Percentiles rank a stretch among this genome's conserved stretches.
Evolutionary conservation across 345 rosid species (phyloP).

Genomic region (Luvunga scandens): DNA sequence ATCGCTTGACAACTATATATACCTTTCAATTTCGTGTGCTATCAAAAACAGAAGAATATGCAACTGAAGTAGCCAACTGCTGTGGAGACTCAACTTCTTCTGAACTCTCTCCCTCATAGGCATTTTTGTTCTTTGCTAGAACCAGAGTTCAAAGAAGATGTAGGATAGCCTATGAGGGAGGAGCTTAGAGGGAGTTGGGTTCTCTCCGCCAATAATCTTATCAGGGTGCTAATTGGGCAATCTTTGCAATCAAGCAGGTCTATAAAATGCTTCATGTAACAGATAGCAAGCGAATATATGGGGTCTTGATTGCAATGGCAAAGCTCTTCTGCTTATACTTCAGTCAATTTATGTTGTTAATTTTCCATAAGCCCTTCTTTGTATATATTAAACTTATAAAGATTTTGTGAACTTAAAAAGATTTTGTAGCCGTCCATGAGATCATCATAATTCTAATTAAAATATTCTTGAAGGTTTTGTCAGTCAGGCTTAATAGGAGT

Average conservation of each 20-base stretch:
- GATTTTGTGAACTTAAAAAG: background rate
- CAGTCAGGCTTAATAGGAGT: background rate
- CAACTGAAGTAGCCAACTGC: background rate
- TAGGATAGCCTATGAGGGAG: constrained; percentile 13
- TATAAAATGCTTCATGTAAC: background rate
- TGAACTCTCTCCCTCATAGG: constrained; percentile 40
- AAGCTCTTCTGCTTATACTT: background rate
- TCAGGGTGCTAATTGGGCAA: background rate
- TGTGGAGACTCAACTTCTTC: constrained; percentile 20
- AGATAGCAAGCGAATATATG: background rate
- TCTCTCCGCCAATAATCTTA: background rate
- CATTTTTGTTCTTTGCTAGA: constrained; percentile 1
- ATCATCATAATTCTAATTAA: background rate
- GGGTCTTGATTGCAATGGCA: background rate
- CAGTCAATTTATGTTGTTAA: background rate
- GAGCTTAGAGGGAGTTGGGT: constrained; percentile 26
- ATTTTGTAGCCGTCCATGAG: background rate
- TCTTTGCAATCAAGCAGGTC: background rate
- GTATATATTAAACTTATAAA: background rate
- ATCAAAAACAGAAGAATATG: background rate
- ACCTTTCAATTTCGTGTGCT: background rate
- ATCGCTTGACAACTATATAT: background rate
- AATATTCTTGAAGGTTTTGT: background rate
- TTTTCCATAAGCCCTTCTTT: background rate
- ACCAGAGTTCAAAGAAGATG: background rate